These are phyloP conservation scores for Lentinula sp. DNA, from an alignment of 768 basidiomycete genomes.

Conservation along the genomic window DNA sequence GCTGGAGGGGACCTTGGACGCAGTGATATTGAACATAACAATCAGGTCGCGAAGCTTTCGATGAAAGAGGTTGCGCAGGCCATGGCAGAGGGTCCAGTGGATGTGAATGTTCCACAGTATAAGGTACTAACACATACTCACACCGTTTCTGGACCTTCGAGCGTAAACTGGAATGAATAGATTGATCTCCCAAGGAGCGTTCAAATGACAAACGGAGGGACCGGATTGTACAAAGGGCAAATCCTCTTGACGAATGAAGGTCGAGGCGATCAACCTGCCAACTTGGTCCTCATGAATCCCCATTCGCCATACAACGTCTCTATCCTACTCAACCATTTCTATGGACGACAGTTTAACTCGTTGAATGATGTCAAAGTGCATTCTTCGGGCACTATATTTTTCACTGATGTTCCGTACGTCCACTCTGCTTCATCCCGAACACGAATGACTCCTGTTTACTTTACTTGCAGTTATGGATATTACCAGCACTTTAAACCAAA, in stretches of 20 bases:
- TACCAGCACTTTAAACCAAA: constrained; percentile 30
- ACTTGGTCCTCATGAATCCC: constrained; percentile 28
- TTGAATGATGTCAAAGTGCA: constrained; percentile 40
- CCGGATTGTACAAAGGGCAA: constrained; percentile 33
- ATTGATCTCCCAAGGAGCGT: constrained; percentile 12
- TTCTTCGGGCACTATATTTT: constrained; percentile 15
- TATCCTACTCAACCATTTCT: constrained; percentile 35
- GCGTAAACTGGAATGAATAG: constrained; percentile 12
- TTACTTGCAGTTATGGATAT: constrained; percentile 31
- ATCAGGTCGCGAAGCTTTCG: constrained; percentile 35
- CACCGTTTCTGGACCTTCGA: no score
- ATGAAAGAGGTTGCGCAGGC: constrained; percentile 33
- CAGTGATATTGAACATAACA: constrained; percentile 37
- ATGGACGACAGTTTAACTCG: constrained; percentile 39
- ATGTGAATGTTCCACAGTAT: constrained; percentile 11
- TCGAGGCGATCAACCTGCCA: constrained; percentile 32
- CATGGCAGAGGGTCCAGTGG: constrained; percentile 12
- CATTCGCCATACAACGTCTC: constrained; percentile 31
- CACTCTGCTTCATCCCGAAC: not conserved
- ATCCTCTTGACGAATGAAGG: constrained; percentile 46
- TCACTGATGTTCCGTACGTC: constrained; percentile 27
- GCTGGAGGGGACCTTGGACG: constrained; percentile 42
- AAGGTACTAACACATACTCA: not conserved
- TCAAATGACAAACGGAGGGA: constrained; percentile 44
- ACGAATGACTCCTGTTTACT: not conserved